Evolutionary conservation across 345 rosid genomes (phyloP), one percentile per base, ranked within the genome.

Genomic region (Nasturtium officinale): DNA sequence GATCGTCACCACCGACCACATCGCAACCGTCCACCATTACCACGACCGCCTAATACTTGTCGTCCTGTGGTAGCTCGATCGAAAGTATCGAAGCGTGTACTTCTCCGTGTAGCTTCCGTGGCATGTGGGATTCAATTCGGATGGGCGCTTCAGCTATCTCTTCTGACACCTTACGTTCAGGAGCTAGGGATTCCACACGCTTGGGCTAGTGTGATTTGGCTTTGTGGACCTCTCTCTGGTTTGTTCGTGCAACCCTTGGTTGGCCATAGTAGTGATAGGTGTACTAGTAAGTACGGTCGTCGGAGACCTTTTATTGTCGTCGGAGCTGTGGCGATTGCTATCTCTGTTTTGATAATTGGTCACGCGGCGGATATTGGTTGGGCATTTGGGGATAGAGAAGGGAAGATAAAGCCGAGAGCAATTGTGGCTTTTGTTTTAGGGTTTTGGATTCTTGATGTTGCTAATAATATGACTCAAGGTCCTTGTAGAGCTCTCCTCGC

Each of bases 41-140:
- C 73, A 5, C 60, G 59, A 28, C 78, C 58, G 0, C 40, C 62
- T 30, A 42, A 2, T 43, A n/a, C 65, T n/a, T 67, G 81, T 47
- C 79, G 80, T n/a, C 65, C 81, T 6, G 64, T 80, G 15, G 69
- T 82, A 1, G 21, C 65, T 28, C 68, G 66, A 67, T 8, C 84
- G 6, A 85, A 85, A 50, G 85, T 87, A 0, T 83, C 85, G 21
- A 82, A 86, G 69, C 84, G 90, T 38, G 85, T 80, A 72, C 88
- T 92, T 9, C 86, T 95, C 69, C 86, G 88, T 17, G 99, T 95
- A 47, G 87, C 99, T 17, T 90, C 97, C 42, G 89, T 95, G 16
- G 94, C 98, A 0, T 86, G 97, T 30, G 99, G 99, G 15, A 92
- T 95, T 38, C 98, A 92, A 33, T 95, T 95, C 87, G 97, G 99